A percentile compares a stretch with the other conserved stretches of the same genome.
Evolutionary conservation across 805 yeast genomes (phyloP).

Genomic region (Pichia pseudocactophila): DNA sequence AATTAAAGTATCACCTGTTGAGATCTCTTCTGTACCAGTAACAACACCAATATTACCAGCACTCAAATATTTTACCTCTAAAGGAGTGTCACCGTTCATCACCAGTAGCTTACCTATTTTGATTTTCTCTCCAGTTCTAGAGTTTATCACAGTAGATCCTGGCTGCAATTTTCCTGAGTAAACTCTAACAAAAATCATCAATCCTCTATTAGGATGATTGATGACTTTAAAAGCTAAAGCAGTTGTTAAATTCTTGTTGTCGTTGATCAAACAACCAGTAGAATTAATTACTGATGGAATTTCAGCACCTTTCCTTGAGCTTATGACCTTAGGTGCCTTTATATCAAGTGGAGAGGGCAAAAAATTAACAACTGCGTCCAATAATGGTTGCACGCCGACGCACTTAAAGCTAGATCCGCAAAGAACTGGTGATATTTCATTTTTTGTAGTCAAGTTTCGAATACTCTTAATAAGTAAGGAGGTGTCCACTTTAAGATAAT

Average conservation of each 20-base stretch:
- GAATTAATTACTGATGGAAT: constrained; percentile 32
- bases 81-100: constrained; percentile 85
- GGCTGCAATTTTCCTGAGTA: constrained; percentile 70
- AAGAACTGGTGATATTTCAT: constrained; percentile 63
- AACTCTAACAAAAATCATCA: constrained; percentile 78
- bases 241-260: constrained; percentile 52
- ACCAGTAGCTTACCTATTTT: constrained; percentile 59
- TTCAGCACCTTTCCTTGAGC: constrained; percentile 11
- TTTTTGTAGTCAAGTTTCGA: constrained; percentile 49
- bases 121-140: constrained; percentile 59
- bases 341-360: constrained; percentile 77
- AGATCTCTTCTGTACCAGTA: constrained; percentile 60
- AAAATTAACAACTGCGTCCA: constrained; percentile 73
- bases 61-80: constrained; percentile 51
- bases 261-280: constrained; percentile 45
- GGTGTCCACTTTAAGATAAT: constrained; percentile 58
- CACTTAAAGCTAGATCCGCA: constrained; percentile 92
- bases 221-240: constrained; percentile 89
- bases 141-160: constrained; percentile 55
- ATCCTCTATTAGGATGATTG: constrained; percentile 75
- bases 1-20: constrained; percentile 87
- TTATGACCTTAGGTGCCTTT: constrained; percentile 42
- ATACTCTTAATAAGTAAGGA: constrained; percentile 49
- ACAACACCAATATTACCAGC: constrained; percentile 90
- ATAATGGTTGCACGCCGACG: constrained; percentile 89